Evolutionary conservation across 495 filamentous ascomycete species (phyloP), one percentile per base, ranked within the genome.

Genomic region (Sphaerosporella brunnea): DNA sequence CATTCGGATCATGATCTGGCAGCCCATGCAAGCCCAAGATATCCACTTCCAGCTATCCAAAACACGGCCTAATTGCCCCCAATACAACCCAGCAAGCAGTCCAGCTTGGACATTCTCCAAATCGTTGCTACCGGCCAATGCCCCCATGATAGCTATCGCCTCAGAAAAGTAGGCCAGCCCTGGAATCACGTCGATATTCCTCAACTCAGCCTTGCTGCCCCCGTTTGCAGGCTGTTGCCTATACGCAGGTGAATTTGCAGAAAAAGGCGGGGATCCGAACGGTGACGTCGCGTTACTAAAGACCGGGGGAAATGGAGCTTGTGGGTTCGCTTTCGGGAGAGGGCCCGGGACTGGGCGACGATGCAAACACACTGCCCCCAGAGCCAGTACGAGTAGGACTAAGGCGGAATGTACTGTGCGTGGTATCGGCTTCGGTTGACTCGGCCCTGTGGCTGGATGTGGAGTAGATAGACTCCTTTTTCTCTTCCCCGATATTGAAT

Each of bases 21-120:
- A 72, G 24, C 75, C 77, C 56, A 79, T 74, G 38, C 82, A 79
- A 4, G 90, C 90, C 55, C 77, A 71, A 41, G 70, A 73, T 53
- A 95, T 92, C 72, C 86, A 93, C 28, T 75, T 76, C 67, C 84
- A 84, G 57, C 90, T 95, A 55, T 94, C 84, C 55, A 93, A 69
- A 0, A 88, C 80, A 43, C 88, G 75, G 0, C 78, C 87, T 21
- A 94, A 62, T 60, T 96, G 90, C 2, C 84, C 85, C 38, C 80
- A 73, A 62, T 93, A 97, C 11, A 97, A 64, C 1, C 85, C 86
- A 7, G 90, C 85, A 13, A 97, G 69, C 23, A 97, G 70, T 49
- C 75, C 73, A n/a, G 78, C 83, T 59, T 93, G 84, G 7, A 87
- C 83, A 58, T 93, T 80, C 36, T 75, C 70, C 35, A 95, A 65